A percentile compares a stretch with the other conserved stretches of the same genome.
These are phyloP conservation scores for Hibiscus mutabilis DNA, from an alignment of 345 rosid species.

Conservation along the genomic window DNA sequence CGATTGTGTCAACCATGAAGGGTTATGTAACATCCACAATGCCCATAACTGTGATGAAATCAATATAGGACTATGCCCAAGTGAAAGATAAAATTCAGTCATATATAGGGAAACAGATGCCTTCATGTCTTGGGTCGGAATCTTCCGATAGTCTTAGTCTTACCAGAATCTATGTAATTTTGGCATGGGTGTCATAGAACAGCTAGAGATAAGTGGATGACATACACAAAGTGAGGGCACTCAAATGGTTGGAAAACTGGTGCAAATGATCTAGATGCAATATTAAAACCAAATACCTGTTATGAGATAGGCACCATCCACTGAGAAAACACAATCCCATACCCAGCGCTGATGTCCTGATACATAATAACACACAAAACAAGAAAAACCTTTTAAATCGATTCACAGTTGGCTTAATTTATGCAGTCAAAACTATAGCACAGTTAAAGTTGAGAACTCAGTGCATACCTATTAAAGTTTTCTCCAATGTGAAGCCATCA, in stretches of 20 bases:
- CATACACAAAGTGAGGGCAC: not conserved
- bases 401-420: not conserved
- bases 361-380: not conserved
- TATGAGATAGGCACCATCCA: constrained; percentile 90
- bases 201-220: not conserved
- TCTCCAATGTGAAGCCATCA: constrained; percentile 90
- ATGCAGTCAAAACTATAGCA: constrained; percentile 5
- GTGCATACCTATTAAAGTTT: constrained; percentile 54
- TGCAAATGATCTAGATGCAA: not conserved
- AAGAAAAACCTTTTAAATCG: not conserved
- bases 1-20: not conserved
- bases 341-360: constrained; percentile 97
- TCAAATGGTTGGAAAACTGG: not conserved
- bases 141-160: not conserved
- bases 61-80: not conserved
- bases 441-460: not conserved
- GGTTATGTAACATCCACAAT: not conserved
- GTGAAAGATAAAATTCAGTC: not conserved
- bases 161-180: not conserved
- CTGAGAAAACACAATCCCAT: constrained; percentile 98
- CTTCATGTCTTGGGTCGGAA: not conserved
- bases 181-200: not conserved
- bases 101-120: not conserved
- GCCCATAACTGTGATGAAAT: not conserved
- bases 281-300: constrained; percentile 44